Evolutionary conservation across 108 stramenopile genomes (phyloP).

Genomic region (Conticribra guillardii): DNA sequence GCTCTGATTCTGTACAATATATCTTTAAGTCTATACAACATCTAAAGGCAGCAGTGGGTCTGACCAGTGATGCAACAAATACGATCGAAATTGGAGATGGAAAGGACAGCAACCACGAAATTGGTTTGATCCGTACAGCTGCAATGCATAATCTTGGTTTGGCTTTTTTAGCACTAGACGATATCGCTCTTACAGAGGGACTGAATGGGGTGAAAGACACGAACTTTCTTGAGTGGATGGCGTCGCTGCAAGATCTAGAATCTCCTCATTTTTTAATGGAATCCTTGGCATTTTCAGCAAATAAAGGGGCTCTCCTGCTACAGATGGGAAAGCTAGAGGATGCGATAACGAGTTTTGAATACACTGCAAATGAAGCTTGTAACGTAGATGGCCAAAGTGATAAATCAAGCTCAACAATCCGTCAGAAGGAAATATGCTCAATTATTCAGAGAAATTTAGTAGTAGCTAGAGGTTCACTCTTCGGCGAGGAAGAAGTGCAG

Average conservation of each 20-base stretch:
- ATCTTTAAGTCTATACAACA: slow-evolving; percentile 44
- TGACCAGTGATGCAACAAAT: slow-evolving; percentile 7
- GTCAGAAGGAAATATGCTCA: slow-evolving; percentile 25
- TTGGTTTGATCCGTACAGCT: slow-evolving; percentile 20
- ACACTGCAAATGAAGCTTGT: slow-evolving; percentile 8
- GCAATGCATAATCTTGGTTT: slow-evolving; percentile 47
- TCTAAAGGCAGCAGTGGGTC: slow-evolving; percentile 28
- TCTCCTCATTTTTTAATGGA: background rate
- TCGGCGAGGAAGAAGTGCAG: background rate
- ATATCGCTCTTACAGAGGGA: slow-evolving; percentile 1
- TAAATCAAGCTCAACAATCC: slow-evolving; percentile 1
- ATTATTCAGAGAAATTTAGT: slow-evolving; percentile 34
- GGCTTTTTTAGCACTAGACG: slow-evolving; percentile 36
- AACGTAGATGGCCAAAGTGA: background rate
- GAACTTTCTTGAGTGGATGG: slow-evolving; percentile 29
- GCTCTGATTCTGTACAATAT: slow-evolving; percentile 10
- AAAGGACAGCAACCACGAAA: background rate
- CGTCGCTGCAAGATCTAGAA: slow-evolving; percentile 1
- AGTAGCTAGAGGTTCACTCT: slow-evolving; percentile 1
- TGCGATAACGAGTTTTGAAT: slow-evolving; percentile 23
- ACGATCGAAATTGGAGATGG: background rate
- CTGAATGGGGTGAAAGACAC: background rate
- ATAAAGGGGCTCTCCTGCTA: slow-evolving; percentile 30
- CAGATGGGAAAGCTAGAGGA: slow-evolving; percentile 29
- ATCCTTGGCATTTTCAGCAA: slow-evolving; percentile 18